A percentile compares a stretch with the other conserved stretches of the same genome.
phyloP scores from a whole-genome alignment of 1,284 basidiomycete species.

The Taiwanofungus camphoratus region DNA sequence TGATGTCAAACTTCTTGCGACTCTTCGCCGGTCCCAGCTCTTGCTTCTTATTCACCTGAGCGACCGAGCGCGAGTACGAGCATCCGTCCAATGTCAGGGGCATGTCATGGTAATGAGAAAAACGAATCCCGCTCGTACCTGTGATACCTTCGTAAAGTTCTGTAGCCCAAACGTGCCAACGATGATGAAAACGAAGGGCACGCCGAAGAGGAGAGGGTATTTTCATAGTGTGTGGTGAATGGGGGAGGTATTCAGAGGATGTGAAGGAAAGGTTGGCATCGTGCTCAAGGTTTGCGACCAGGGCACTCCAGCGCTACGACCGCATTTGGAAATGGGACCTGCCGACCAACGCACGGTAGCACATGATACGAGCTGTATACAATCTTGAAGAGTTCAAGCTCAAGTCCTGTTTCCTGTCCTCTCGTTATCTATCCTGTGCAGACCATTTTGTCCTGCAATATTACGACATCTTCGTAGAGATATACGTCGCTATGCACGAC shows the following conservation, averaged over 20 bases:
- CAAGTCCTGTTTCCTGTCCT: too few species aligned
- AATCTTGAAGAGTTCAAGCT: too few species aligned
- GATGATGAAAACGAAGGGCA: conserved; percentile 84
- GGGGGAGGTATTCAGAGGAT: conserved; percentile 41
- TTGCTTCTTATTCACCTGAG: conserved; percentile 75
- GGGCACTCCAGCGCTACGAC: too few species aligned
- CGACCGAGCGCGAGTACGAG: not conserved
- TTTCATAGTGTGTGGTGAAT: conserved; percentile 44
- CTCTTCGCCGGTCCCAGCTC: conserved; percentile 76
- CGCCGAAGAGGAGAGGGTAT: conserved; percentile 72
- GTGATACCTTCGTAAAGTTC: conserved; percentile 75
- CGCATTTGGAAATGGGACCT: too few species aligned
- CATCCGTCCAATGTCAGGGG: not conserved
- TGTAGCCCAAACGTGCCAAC: conserved; percentile 85
- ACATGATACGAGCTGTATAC: too few species aligned
- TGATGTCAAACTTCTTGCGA: conserved; percentile 84
- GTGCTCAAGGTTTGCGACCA: too few species aligned
- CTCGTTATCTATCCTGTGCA: too few species aligned
- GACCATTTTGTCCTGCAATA: too few species aligned
- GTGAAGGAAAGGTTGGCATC: conserved; percentile 59
- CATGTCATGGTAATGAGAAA: not conserved
- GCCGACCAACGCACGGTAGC: too few species aligned
- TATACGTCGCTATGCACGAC: too few species aligned
- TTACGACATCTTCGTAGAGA: too few species aligned
- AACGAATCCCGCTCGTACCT: conserved; percentile 41